Conservation (phyloP, 805 yeast genomes). For the Metschnikowia baotianmanensis region DNA sequence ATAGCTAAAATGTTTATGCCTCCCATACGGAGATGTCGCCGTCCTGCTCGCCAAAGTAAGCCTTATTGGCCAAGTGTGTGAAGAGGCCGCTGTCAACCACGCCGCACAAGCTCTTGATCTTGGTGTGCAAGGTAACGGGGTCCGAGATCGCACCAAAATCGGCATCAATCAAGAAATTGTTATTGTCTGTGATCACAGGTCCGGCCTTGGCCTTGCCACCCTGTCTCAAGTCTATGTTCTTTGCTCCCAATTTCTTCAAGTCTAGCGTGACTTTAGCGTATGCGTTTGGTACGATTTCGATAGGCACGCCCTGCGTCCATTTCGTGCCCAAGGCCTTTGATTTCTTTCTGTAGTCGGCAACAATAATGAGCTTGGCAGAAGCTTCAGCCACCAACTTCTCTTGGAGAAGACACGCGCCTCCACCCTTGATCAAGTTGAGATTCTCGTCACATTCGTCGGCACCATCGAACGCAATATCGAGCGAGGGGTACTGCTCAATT, state of each 20-base stretch:
- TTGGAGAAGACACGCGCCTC: constrained; percentile 97
- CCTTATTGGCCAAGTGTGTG: constrained; percentile 67
- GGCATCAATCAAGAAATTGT: constrained; percentile 89
- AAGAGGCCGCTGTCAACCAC: constrained; percentile 97
- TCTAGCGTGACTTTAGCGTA: constrained; percentile 72
- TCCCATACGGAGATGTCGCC: constrained; percentile 46
- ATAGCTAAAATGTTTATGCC: background rate
- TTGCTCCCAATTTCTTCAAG: constrained; percentile 62
- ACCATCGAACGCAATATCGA: constrained; percentile 96
- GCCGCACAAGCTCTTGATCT: constrained; percentile 77
- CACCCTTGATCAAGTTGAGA: constrained; percentile 92
- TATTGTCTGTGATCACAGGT: constrained; percentile 93
- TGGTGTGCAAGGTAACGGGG: constrained; percentile 51
- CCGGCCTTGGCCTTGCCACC: constrained; percentile 96
- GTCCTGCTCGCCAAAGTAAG: constrained; percentile 84
- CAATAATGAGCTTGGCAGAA: constrained; percentile 73
- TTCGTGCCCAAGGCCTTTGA: constrained; percentile 68
- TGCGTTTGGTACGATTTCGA: constrained; percentile 90
- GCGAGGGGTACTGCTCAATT: constrained; percentile 75
- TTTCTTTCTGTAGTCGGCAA: constrained; percentile 89
- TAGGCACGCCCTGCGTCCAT: constrained; percentile 93
- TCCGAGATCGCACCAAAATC: constrained; percentile 75
- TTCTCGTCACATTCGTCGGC: constrained; percentile 91
- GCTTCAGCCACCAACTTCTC: constrained; percentile 90
- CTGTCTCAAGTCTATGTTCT: constrained; percentile 63